A percentile compares a stretch with the other conserved stretches of the same genome.
Evolutionary conservation across 1,284 basidiomycete species (phyloP).

Genomic region (Ustilago curta): DNA sequence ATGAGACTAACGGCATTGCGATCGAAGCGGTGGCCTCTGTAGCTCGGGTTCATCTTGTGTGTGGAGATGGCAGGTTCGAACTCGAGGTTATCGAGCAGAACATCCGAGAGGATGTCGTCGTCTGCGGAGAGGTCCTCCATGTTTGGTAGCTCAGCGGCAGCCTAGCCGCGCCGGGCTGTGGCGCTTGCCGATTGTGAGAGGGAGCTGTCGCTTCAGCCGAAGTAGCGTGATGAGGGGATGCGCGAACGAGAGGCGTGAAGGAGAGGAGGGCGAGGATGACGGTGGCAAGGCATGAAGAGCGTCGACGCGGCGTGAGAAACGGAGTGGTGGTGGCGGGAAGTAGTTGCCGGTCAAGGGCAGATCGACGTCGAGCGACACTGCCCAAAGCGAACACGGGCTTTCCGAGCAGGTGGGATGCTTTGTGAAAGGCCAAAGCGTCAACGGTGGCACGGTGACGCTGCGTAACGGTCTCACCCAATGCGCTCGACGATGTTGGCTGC

Average conservation of each 20-base stretch:
- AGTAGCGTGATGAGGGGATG: conserved; percentile 9
- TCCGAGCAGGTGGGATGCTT: background rate
- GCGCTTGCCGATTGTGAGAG: conserved; percentile 19
- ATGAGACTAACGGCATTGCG: conserved; percentile 57
- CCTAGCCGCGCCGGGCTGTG: conserved; percentile 38
- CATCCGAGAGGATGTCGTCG: conserved; percentile 68
- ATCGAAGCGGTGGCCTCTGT: conserved; percentile 64
- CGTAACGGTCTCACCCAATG: background rate
- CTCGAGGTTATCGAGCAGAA: conserved; percentile 67
- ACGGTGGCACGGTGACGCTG: background rate
- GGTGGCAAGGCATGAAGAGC: conserved; percentile 42
- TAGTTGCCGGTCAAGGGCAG: background rate
- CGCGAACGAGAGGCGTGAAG: background rate
- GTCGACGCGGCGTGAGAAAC: conserved; percentile 3
- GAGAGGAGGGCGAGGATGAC: conserved; percentile 17
- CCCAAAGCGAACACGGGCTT: background rate
- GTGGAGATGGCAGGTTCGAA: conserved; percentile 67
- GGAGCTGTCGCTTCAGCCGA: conserved; percentile 22
- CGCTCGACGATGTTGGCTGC: background rate
- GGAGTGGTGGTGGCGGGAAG: background rate
- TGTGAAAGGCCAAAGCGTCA: background rate
- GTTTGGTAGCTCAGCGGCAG: conserved; percentile 33
- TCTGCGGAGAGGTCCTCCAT: conserved; percentile 68
- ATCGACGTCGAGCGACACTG: conserved; percentile 6
- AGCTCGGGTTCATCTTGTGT: conserved; percentile 69